Percentiles rank a stretch among this genome's conserved stretches.
Conservation (phyloP, 2,329 filamentous ascomycete genomes). For the Colletotrichum abscissum region DNA sequence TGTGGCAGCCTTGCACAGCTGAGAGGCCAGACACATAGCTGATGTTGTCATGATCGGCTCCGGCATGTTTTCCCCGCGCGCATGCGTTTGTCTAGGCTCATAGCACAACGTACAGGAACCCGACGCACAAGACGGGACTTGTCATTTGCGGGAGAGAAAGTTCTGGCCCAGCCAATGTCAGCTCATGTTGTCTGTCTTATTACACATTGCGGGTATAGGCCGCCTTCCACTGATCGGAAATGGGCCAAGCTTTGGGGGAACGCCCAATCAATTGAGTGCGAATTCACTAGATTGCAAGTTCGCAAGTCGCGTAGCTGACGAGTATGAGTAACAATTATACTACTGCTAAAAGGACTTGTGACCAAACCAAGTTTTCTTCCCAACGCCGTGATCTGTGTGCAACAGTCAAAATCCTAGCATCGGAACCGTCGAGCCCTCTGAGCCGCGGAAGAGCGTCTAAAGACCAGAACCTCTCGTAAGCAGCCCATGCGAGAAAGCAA, state of each 20-base stretch:
- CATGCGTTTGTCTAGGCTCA: not conserved
- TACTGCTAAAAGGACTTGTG: not conserved
- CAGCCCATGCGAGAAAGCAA: not conserved
- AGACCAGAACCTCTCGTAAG: not conserved
- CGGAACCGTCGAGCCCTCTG: conserved; percentile 1
- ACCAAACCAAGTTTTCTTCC: not conserved
- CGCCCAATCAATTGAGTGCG: not conserved
- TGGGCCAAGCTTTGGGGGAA: not conserved
- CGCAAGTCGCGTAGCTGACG: not conserved
- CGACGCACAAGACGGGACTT: not conserved
- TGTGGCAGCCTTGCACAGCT: not conserved
- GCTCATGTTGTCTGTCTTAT: not conserved
- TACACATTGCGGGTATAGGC: not conserved
- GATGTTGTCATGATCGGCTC: not conserved
- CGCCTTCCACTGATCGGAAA: not conserved
- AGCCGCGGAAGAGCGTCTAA: not conserved
- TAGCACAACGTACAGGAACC: not conserved
- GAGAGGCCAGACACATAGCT: not conserved
- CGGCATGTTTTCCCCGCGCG: not conserved
- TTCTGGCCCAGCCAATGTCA: not conserved
- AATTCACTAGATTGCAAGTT: not conserved
- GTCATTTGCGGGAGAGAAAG: not conserved
- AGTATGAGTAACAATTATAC: not conserved
- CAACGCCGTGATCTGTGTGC: conserved; percentile 1
- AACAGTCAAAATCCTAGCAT: not conserved